Conservation (phyloP, 768 basidiomycete species). For the Suillus discolor region DNA sequence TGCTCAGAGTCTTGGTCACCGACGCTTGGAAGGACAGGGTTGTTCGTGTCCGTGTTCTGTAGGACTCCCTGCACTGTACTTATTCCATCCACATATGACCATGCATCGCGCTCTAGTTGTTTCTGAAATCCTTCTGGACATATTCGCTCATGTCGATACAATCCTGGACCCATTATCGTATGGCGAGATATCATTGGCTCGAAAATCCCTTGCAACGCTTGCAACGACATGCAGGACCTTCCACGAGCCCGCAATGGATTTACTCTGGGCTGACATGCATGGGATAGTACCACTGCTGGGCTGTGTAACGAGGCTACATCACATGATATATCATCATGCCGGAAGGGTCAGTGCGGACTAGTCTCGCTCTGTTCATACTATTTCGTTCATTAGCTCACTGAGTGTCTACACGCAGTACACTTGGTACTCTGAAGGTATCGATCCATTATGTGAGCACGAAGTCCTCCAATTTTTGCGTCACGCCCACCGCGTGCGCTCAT, state of each 20-base stretch:
- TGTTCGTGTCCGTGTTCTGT: not conserved
- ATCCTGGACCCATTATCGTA: not conserved
- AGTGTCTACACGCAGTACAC: not conserved
- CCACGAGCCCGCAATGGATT: not conserved
- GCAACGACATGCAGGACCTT: not conserved
- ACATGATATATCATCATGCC: slow-evolving; percentile 1
- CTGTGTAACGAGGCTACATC: slow-evolving; percentile 4
- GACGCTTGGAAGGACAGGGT: not conserved
- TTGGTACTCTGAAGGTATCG: not conserved
- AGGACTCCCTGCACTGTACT: not conserved
- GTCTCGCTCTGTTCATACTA: not conserved
- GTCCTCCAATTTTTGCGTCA: slow-evolving; percentile 4
- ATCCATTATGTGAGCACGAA: slow-evolving; percentile 1
- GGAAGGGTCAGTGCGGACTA: slow-evolving; percentile 1
- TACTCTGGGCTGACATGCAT: not conserved
- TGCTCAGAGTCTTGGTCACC: not conserved
- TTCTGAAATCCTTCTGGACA: slow-evolving; percentile 1
- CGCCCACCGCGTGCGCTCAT: slow-evolving; percentile 2
- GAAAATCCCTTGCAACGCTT: slow-evolving; percentile 1
- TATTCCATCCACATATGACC: not conserved
- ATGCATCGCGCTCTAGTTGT: not conserved
- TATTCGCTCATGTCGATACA: slow-evolving; percentile 2
- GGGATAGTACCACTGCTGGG: not conserved
- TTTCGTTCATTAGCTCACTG: not conserved
- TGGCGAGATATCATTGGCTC: not conserved